Percentiles rank a stretch among this genome's conserved stretches.
Evolutionary conservation across 129 eudicot species (phyloP).

Genomic region (Mikania micrantha): DNA sequence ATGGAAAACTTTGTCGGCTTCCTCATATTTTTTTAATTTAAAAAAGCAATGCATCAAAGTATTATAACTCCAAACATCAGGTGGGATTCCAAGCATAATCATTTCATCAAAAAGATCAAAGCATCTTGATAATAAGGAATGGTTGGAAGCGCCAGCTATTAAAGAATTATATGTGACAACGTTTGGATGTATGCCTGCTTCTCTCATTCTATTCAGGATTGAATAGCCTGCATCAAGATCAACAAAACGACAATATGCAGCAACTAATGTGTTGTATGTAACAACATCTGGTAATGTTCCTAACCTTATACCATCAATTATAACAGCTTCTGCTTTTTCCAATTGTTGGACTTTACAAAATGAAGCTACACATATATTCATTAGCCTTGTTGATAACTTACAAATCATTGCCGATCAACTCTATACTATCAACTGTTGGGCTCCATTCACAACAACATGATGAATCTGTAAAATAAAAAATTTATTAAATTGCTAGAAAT

Average conservation of each 20-base stretch:
- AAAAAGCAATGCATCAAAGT: slow-evolving; percentile 71
- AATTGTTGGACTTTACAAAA: slow-evolving; percentile 58
- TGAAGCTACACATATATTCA: slow-evolving; percentile 70
- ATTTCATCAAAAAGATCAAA: slow-evolving; percentile 68
- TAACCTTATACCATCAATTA: slow-evolving; percentile 65
- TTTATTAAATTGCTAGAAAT: background rate
- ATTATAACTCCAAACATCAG: slow-evolving; percentile 77
- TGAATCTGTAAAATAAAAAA: background rate
- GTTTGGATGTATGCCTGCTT: slow-evolving; percentile 70
- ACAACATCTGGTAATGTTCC: slow-evolving; percentile 81
- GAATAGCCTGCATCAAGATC: slow-evolving; percentile 64
- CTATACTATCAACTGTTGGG: background rate
- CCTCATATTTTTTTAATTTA: slow-evolving; percentile 54
- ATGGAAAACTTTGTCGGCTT: slow-evolving; percentile 47
- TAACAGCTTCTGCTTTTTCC: slow-evolving; percentile 64
- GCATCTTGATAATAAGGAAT: slow-evolving; percentile 28
- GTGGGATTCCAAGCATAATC: slow-evolving; percentile 46
- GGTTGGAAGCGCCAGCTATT: slow-evolving; percentile 59
- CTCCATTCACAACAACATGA: background rate
- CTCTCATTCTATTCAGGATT: slow-evolving; percentile 65
- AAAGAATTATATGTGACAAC: slow-evolving; percentile 65
- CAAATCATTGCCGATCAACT: slow-evolving; percentile 25
- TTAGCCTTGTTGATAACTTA: slow-evolving; percentile 55
- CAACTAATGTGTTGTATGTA: slow-evolving; percentile 72
- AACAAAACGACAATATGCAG: slow-evolving; percentile 66